Conservation (phyloP, 345 rosid genomes). For the Psidium friedrichsthalianum region DNA sequence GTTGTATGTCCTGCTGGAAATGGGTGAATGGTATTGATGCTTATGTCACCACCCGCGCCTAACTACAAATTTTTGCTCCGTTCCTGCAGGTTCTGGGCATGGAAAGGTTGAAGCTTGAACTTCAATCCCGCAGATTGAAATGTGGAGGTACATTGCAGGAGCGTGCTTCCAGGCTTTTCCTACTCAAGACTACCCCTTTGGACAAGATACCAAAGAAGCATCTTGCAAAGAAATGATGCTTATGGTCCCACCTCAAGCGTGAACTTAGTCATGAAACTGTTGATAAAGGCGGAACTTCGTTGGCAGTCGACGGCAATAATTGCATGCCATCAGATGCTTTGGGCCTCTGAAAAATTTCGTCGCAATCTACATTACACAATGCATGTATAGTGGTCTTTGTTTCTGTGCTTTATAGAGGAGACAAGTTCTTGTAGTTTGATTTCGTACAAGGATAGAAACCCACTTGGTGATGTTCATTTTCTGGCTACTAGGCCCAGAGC, state of each 20-base stretch:
- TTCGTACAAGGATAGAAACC: not conserved
- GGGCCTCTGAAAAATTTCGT: not conserved
- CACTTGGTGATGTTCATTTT: not conserved
- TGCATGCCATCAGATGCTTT: not conserved
- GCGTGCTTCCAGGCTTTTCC: slow-evolving; percentile 82
- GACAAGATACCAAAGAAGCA: slow-evolving; percentile 83
- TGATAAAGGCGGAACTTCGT: not conserved
- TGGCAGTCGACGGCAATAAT: not conserved
- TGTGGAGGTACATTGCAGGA: slow-evolving; percentile 86
- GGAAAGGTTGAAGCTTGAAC: slow-evolving; percentile 76
- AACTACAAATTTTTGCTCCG: not conserved
- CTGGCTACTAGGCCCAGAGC: not conserved
- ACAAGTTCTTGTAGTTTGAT: not conserved
- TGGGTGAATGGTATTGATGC: not conserved
- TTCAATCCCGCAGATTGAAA: slow-evolving; percentile 62
- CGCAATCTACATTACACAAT: not conserved
- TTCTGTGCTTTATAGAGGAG: not conserved
- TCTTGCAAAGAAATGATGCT: slow-evolving; percentile 65
- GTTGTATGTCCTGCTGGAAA: not conserved
- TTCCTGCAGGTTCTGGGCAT: slow-evolving; percentile 54
- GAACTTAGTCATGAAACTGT: not conserved
- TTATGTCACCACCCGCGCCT: not conserved
- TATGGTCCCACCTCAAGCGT: not conserved
- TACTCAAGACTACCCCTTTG: slow-evolving; percentile 58
- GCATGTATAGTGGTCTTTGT: not conserved